Base-by-base conservation (phyloP, 1,284 basidiomycete species). In the Trametes pubescens region DNA sequence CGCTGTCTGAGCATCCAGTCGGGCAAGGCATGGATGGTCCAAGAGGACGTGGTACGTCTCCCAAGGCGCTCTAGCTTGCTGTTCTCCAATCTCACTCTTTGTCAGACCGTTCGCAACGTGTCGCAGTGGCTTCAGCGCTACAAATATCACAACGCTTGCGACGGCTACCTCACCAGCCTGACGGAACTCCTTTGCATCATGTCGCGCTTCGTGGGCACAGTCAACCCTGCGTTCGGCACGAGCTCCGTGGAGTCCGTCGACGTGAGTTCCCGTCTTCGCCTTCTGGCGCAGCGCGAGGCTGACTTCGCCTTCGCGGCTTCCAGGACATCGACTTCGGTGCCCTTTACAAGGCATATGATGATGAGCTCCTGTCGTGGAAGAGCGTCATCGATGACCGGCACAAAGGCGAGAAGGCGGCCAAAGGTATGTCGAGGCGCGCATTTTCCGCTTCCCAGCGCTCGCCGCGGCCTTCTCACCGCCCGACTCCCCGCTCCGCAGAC, bases 1-100 rank as follows among this genome's bases (percentile, higher is more conserved):
- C 78, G 81, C 16, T 78, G 73, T 43, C 71, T 75, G 40, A 77
- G 79, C 55, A 75, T 81, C 44, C 80, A 83, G 73, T 79, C 82
- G 61, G 82, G 82, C 56, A 82, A 82, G 65, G 77, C 79, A 0
- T 79, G 78, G 69, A 79, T 79, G 69, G 78, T 83, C 34, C 75
- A 78, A 48, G 82, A 82, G 63, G 80, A 83, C 66, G 77, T 77
- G 37, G 75, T 76, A 59, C 29, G 72, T 57, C 24, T 55, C 46
- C 44, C 44, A 0, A 21, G 1, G 24, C 26, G 16, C 35, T 29
- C 18, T n/a, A 51, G 32, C 44, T 22, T 22, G 11, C 16, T 51
- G 37, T 29, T 29, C 10, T 16, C 44, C 9, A 49, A 9, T 54
- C 21, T 11, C 26, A 21, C 29, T 13, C 21, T 11, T 43, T 13